Conservation (phyloP, 176 grass and related monocot species). For the bread wheat (Triticum aestivum) region DNA sequence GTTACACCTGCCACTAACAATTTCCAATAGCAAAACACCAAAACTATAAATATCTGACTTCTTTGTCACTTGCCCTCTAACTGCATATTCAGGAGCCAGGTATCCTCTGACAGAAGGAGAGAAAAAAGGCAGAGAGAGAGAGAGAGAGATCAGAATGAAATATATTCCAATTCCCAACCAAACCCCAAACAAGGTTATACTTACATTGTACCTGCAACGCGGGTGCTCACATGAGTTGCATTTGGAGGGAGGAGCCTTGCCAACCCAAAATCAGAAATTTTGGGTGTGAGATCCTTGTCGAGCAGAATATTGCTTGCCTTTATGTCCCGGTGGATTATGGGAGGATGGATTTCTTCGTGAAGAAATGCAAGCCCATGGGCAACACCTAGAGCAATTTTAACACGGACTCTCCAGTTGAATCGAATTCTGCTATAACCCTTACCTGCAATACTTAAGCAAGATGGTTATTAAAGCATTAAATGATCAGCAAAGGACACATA, state of each 20-base stretch:
- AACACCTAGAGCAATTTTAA: constrained; percentile 72
- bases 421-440: constrained; percentile 51
- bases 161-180: neutral
- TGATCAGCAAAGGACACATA: neutral
- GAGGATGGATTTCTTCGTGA: constrained; percentile 64
- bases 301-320: constrained; percentile 94
- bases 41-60: constrained; percentile 92
- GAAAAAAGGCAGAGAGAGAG: neutral
- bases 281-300: constrained; percentile 75
- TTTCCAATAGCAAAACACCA: constrained; percentile 80
- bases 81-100: constrained; percentile 81
- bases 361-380: constrained; percentile 76
- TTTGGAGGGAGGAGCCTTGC: constrained; percentile 75
- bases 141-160: neutral
- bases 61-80: constrained; percentile 81
- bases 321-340: constrained; percentile 87
- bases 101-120: constrained; percentile 47
- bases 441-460: constrained; percentile 34
- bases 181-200: constrained; percentile 8
- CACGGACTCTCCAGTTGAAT: constrained; percentile 73
- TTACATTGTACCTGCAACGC: constrained; percentile 85
- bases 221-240: constrained; percentile 81
- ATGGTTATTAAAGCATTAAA: neutral
- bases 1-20: constrained; percentile 82
- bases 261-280: constrained; percentile 92